These are phyloP conservation scores for Lactarius indigo DNA, from an alignment of 768 basidiomycete genomes.

Conservation along the genomic window DNA sequence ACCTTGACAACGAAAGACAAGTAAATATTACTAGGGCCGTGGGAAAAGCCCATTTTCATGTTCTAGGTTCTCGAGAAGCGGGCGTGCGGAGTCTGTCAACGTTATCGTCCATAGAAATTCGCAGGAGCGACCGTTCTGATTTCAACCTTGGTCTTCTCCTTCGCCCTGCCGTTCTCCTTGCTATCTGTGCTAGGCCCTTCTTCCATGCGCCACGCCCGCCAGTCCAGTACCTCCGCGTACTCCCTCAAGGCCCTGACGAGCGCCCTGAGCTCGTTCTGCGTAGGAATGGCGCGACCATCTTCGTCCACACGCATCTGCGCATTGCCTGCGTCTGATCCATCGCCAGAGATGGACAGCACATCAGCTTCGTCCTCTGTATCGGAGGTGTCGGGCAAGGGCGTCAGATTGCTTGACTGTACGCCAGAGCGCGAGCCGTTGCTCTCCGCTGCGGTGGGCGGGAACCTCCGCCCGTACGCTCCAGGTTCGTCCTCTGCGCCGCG, in stretches of 20 bases:
- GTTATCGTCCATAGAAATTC: slow-evolving; percentile 18
- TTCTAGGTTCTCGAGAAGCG: not conserved
- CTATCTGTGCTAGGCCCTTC: slow-evolving; percentile 23
- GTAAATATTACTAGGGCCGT: slow-evolving; percentile 6
- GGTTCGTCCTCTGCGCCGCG: not conserved
- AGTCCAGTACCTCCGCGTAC: slow-evolving; percentile 58
- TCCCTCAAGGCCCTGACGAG: slow-evolving; percentile 55
- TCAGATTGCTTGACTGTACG: slow-evolving; percentile 8
- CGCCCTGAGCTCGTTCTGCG: slow-evolving; percentile 36
- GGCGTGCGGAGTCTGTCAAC: not conserved
- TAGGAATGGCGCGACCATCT: slow-evolving; percentile 26
- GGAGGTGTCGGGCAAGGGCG: slow-evolving; percentile 7
- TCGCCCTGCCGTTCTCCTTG: slow-evolving; percentile 13
- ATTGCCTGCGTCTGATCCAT: slow-evolving; percentile 24
- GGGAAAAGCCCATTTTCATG: not conserved
- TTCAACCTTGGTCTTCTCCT: slow-evolving; percentile 11
- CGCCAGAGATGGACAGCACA: slow-evolving; percentile 22
- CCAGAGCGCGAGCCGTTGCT: not conserved
- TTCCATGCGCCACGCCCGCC: slow-evolving; percentile 44
- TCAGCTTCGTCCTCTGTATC: slow-evolving; percentile 12
- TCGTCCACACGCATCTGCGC: slow-evolving; percentile 17
- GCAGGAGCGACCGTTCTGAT: slow-evolving; percentile 9
- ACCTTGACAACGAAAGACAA: slow-evolving; percentile 3
- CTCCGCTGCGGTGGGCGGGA: not conserved
- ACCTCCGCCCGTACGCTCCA: not conserved